A percentile compares a stretch with the other conserved stretches of the same genome.
These are phyloP conservation scores for Scolecobasidium constrictum DNA, from an alignment of 2,329 filamentous ascomycete species.

Conservation along the genomic window DNA sequence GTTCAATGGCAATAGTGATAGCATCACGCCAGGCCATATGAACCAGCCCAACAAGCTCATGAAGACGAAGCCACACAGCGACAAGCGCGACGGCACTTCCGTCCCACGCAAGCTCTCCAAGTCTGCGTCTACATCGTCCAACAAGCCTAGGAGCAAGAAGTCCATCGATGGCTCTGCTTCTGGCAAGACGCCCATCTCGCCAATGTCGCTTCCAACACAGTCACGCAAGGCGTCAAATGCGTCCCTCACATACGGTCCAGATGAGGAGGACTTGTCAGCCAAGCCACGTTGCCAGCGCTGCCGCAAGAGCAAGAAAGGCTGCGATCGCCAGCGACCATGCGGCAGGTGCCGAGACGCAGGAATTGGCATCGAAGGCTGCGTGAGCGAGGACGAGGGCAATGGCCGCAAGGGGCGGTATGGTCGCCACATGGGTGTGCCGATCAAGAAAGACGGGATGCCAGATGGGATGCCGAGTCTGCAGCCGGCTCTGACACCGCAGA, in stretches of 20 bases:
- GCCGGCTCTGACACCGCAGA: neutral
- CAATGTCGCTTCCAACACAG: conserved; percentile 53
- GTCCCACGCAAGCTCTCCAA: conserved; percentile 29
- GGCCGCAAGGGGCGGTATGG: conserved; percentile 89
- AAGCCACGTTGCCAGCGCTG: conserved; percentile 97
- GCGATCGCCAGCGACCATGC: conserved; percentile 90
- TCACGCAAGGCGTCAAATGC: conserved; percentile 66
- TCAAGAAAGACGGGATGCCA: conserved; percentile 46
- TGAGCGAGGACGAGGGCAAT: conserved; percentile 96
- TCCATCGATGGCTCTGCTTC: conserved; percentile 34
- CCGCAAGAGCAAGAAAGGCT: conserved; percentile 99
- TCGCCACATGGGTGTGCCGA: conserved; percentile 55
- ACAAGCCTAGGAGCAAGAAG: conserved; percentile 10
- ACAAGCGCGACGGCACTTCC: conserved; percentile 21
- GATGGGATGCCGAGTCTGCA: conserved; percentile 11
- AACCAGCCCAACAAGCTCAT: conserved; percentile 25
- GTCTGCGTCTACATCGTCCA: too few species aligned
- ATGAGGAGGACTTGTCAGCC: conserved; percentile 84
- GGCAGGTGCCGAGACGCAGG: conserved; percentile 93
- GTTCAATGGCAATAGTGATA: conserved; percentile 45
- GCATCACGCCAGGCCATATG: conserved; percentile 22
- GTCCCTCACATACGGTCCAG: conserved; percentile 55
- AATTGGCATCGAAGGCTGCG: conserved; percentile 82
- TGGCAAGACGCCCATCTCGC: conserved; percentile 38
- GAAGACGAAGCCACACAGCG: conserved; percentile 28